A percentile compares a stretch with the other conserved stretches of the same genome.
Evolutionary conservation across 495 filamentous ascomycete genomes (phyloP).

Genomic region (Lasiosphaeris hirsuta): DNA sequence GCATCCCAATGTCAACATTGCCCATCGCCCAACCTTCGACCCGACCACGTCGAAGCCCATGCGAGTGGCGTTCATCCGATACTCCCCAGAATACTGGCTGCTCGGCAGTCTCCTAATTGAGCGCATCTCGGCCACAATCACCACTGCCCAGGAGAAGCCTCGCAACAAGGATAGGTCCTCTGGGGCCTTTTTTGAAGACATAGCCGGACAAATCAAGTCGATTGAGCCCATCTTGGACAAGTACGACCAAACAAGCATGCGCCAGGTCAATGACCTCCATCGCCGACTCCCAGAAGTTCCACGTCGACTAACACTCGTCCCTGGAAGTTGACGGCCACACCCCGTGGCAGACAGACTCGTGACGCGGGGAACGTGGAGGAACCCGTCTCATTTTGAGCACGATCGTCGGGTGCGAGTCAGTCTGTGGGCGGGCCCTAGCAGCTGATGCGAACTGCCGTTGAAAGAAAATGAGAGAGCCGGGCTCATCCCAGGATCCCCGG

Average conservation of each 20-base stretch:
- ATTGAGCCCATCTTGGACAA: slow-evolving; percentile 28
- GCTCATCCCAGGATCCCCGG: background rate
- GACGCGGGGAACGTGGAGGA: background rate
- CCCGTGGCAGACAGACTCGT: background rate
- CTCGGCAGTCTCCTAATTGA: slow-evolving; percentile 27
- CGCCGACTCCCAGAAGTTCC: slow-evolving; percentile 25
- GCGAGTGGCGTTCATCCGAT: slow-evolving; percentile 26
- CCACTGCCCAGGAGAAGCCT: background rate
- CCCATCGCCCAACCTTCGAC: slow-evolving; percentile 29
- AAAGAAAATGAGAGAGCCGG: no score
- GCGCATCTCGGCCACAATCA: slow-evolving; percentile 15
- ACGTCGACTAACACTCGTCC: slow-evolving; percentile 13
- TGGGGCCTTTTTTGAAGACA: background rate
- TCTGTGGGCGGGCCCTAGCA: no score
- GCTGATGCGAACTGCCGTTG: no score
- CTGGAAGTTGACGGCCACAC: background rate
- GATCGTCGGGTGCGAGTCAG: no score
- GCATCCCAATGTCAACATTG: slow-evolving; percentile 30
- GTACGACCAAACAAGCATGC: slow-evolving; percentile 36
- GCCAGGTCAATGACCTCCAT: slow-evolving; percentile 33
- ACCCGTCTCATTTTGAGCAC: no score
- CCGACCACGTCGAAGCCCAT: slow-evolving; percentile 19
- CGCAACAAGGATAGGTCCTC: background rate
- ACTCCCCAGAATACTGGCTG: slow-evolving; percentile 29
- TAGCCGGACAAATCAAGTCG: slow-evolving; percentile 10